These are phyloP conservation scores for Blastobotrys illinoisensis DNA, from an alignment of 1,139 yeast species.

Conservation along the genomic window DNA sequence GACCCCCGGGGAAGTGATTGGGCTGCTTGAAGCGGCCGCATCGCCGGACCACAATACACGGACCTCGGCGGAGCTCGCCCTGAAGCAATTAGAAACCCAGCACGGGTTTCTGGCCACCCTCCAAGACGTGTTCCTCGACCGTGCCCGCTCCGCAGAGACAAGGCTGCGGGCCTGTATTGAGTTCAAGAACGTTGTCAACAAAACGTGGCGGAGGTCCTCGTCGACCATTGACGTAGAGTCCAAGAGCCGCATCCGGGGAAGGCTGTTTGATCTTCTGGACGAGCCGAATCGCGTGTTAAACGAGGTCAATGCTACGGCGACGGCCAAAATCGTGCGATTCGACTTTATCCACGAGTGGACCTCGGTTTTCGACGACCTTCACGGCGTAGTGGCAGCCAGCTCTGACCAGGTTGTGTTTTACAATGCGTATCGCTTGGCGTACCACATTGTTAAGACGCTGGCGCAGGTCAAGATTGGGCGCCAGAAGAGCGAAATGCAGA, in stretches of 20 bases:
- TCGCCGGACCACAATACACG: slow-evolving; percentile 1
- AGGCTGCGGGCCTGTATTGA: slow-evolving; percentile 87
- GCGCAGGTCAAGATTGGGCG: slow-evolving; percentile 78
- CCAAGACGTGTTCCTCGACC: slow-evolving; percentile 57
- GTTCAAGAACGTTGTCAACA: slow-evolving; percentile 64
- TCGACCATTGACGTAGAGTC: slow-evolving; percentile 49
- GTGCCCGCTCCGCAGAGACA: slow-evolving; percentile 52
- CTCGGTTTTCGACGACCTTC: slow-evolving; percentile 57
- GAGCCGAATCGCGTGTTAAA: slow-evolving; percentile 72
- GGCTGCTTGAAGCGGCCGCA: slow-evolving; percentile 4
- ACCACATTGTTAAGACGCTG: slow-evolving; percentile 70
- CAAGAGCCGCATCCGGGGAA: slow-evolving; percentile 53
- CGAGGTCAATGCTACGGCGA: slow-evolving; percentile 78
- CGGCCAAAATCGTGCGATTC: slow-evolving; percentile 68
- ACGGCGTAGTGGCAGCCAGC: slow-evolving; percentile 38
- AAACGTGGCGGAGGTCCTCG: slow-evolving; percentile 10
- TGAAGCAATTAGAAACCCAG: slow-evolving; percentile 2
- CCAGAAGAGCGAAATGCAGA: slow-evolving; percentile 73
- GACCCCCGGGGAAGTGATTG: not conserved
- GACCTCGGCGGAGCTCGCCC: slow-evolving; percentile 3
- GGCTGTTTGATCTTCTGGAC: slow-evolving; percentile 53
- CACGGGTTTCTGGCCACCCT: slow-evolving; percentile 43
- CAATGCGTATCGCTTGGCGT: slow-evolving; percentile 60
- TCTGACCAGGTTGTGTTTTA: slow-evolving; percentile 50
- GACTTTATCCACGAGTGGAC: slow-evolving; percentile 94